Conservation (phyloP, 352 stramenopile species). For the Aphanomyces stellatus region DNA sequence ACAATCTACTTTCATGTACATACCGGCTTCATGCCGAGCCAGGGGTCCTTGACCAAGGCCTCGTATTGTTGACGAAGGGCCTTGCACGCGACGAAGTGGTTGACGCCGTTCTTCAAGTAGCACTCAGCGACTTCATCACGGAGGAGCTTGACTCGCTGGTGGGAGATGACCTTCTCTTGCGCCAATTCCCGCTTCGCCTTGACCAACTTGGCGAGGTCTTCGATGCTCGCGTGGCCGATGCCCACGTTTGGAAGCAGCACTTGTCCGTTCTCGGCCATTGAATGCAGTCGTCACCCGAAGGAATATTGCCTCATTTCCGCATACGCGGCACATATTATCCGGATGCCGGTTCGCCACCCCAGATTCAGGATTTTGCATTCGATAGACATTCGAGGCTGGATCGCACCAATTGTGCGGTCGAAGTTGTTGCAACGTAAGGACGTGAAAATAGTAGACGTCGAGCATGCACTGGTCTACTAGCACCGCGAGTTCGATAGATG, state of each 20-base stretch:
- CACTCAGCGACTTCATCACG: constrained; percentile 77
- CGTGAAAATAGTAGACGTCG: no score
- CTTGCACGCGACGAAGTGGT: constrained; percentile 85
- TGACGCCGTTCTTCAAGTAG: constrained; percentile 84
- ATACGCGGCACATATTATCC: neutral
- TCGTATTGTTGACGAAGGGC: constrained; percentile 72
- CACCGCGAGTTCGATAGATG: no score
- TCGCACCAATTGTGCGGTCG: no score
- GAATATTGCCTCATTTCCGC: neutral
- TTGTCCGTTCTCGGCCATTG: constrained; percentile 22
- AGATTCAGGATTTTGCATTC: no score
- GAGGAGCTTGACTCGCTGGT: constrained; percentile 78
- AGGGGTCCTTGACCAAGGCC: constrained; percentile 70
- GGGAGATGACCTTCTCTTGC: constrained; percentile 59
- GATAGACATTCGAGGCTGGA: neutral
- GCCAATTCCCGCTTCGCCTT: constrained; percentile 64
- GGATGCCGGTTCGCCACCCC: no score
- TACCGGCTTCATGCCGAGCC: constrained; percentile 34
- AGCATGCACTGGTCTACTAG: no score
- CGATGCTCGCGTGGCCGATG: neutral
- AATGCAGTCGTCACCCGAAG: constrained; percentile 8
- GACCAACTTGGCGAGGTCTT: constrained; percentile 12
- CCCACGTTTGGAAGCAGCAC: constrained; percentile 9
- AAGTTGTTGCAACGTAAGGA: no score
- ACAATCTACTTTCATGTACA: neutral